phyloP scores from a whole-genome alignment of 345 rosid species.

The Viola odorata region DNA sequence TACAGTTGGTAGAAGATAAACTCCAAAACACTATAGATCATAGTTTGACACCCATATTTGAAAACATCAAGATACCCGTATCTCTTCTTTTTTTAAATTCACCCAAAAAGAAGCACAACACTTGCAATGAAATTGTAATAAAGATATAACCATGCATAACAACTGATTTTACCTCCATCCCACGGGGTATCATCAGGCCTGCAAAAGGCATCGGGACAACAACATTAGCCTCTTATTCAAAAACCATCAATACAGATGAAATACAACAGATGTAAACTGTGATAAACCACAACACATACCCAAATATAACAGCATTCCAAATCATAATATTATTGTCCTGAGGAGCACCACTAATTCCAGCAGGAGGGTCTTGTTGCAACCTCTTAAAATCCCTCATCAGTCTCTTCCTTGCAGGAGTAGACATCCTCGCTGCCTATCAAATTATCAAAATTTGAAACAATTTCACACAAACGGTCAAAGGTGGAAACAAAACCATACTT shows the following conservation, averaged over 20 bases:
- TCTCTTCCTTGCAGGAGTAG: constrained; percentile 33
- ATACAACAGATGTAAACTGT: background rate
- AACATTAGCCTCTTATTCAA: no score
- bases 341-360: constrained; percentile 31
- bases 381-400: constrained; percentile 36
- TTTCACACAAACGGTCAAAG: no score
- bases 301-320: constrained; percentile 35
- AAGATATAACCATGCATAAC: background rate
- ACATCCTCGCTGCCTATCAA: constrained; percentile 9
- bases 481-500: no score
- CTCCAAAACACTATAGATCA: no score
- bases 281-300: constrained; percentile 7
- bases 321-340: constrained; percentile 30
- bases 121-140: no score
- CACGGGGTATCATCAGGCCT: constrained; percentile 79
- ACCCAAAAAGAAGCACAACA: no score
- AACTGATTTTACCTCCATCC: constrained; percentile 62
- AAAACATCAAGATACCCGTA: no score
- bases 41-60: no score
- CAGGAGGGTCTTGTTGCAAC: constrained; percentile 36
- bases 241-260: background rate
- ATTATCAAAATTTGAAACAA: background rate
- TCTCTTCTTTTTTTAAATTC: no score
- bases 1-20: no score
- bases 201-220: constrained; percentile 8